Base-by-base conservation (phyloP, 1,139 yeast genomes). In the Lodderomyces parapsilosis region DNA sequence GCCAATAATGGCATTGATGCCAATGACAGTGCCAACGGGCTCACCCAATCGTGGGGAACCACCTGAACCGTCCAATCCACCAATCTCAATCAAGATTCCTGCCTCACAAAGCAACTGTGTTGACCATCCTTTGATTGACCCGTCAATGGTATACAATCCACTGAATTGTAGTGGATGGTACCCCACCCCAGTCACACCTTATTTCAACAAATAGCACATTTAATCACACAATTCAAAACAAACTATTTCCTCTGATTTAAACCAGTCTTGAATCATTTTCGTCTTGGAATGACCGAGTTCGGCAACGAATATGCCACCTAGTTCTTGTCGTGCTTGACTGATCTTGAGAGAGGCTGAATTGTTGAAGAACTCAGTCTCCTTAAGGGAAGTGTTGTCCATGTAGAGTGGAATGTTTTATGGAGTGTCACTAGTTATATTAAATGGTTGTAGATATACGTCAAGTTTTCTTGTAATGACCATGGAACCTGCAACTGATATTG, bases 241-340 rank as follows among this genome's bases (percentile, higher is more conserved):
- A 11, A 70, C 68, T 2, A 75, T 49, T 6, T 37, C 36, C 7
- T 48, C 42, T 2, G 40, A 22, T 4, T 56, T 52, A 23, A 58
- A 49, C 27, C 62, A 61, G 35, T 45, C 42, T 31, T 67, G 53
- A 11, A 78, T 53, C 62, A 71, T 65, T 41, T 63, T 62, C 38
- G 76, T 57, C 51, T 80, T 80, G 2, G 84, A 80, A 1, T 80
- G 48, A 0, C 80, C 83, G 77, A 80, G 73, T 52, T 80, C 86
- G 0, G 81, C 78, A 3, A 77, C 65, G 33, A 78, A 67, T 0
- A 60, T 55, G 1, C 80, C 81, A 4, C 83, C 81, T 14, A 76
- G 54, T 24, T 49, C 53, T 8, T 53, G 47, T 47, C 0, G 54
- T 43, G 33, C 33, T 15, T 15, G 33, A 9, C 33, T 30, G 9